phyloP scores from a whole-genome alignment of 805 yeast genomes.

The Jamesozyma jinghongensis region DNA sequence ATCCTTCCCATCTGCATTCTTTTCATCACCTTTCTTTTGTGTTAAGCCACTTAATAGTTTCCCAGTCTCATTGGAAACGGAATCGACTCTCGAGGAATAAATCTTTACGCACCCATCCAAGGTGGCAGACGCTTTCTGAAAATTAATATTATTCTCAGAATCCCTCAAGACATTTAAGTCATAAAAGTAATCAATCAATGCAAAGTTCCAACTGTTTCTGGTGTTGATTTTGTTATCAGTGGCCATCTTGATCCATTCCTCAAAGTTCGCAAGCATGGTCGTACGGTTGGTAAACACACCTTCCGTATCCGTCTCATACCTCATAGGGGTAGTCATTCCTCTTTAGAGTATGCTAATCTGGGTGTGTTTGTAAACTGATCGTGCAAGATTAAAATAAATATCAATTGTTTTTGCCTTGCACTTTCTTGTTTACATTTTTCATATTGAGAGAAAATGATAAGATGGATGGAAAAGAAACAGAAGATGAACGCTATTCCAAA shows the following conservation, averaged over 20 bases:
- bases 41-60: slow-evolving; percentile 70
- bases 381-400: too few relatives aligned
- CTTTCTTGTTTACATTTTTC: slow-evolving; percentile 1
- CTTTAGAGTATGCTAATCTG: too few relatives aligned
- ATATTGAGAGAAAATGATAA: not conserved
- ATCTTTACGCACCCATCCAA: slow-evolving; percentile 92
- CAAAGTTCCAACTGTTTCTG: slow-evolving; percentile 83
- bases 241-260: slow-evolving; percentile 75
- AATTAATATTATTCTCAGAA: slow-evolving; percentile 68
- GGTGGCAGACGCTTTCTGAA: slow-evolving; percentile 85
- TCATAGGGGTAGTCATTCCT: slow-evolving; percentile 3
- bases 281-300: slow-evolving; percentile 30
- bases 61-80: slow-evolving; percentile 87
- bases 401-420: too few relatives aligned
- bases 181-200: slow-evolving; percentile 83
- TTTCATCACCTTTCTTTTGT: slow-evolving; percentile 28
- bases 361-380: too few relatives aligned
- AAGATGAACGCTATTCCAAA: too few relatives aligned
- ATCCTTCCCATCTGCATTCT: slow-evolving; percentile 12
- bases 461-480: too few relatives aligned
- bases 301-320: slow-evolving; percentile 12
- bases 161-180: slow-evolving; percentile 68
- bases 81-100: slow-evolving; percentile 82
- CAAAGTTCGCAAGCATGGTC: slow-evolving; percentile 48
- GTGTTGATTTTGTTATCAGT: slow-evolving; percentile 79